Conservation (phyloP, 352 stramenopile genomes). For the Phytopythium helicoides region DNA sequence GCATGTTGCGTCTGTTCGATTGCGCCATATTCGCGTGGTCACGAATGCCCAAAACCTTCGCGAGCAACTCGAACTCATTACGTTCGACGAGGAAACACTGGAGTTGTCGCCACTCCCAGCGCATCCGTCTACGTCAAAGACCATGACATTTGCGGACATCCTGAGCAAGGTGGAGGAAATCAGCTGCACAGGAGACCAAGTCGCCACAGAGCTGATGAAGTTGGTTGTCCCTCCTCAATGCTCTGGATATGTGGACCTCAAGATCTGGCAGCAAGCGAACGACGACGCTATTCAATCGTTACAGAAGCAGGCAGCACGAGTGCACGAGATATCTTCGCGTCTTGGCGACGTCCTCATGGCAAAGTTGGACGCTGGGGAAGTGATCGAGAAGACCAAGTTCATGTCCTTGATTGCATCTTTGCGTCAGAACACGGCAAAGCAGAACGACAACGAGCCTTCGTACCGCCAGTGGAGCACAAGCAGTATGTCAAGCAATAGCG, state of each 20-base stretch:
- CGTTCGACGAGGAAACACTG: conserved; percentile 41
- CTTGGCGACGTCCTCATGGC: conserved; percentile 54
- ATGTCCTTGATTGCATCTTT: conserved; percentile 44
- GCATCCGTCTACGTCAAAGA: conserved; percentile 23
- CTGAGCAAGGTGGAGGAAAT: conserved; percentile 51
- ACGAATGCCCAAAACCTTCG: conserved; percentile 28
- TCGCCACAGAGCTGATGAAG: conserved; percentile 50
- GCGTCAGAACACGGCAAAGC: conserved; percentile 29
- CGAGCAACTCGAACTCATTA: conserved; percentile 25
- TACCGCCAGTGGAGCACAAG: conserved; percentile 26
- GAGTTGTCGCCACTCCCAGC: conserved; percentile 38
- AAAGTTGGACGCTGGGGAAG: conserved; percentile 42
- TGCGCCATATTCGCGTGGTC: conserved; percentile 49
- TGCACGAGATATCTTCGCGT: conserved; percentile 36
- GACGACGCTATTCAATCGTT: conserved; percentile 43
- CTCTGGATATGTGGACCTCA: conserved; percentile 34
- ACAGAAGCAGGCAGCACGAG: conserved; percentile 32
- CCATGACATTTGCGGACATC: conserved; percentile 69
- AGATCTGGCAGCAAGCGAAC: conserved; percentile 32
- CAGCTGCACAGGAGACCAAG: conserved; percentile 45
- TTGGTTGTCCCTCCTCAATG: conserved; percentile 40
- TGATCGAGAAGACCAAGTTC: conserved; percentile 49
- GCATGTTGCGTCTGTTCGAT: conserved; percentile 37
- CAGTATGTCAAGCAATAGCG: conserved; percentile 29
- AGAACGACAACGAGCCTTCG: conserved; percentile 6